phyloP scores from a whole-genome alignment of 345 rosid genomes.

The Boechera retrofracta region DNA sequence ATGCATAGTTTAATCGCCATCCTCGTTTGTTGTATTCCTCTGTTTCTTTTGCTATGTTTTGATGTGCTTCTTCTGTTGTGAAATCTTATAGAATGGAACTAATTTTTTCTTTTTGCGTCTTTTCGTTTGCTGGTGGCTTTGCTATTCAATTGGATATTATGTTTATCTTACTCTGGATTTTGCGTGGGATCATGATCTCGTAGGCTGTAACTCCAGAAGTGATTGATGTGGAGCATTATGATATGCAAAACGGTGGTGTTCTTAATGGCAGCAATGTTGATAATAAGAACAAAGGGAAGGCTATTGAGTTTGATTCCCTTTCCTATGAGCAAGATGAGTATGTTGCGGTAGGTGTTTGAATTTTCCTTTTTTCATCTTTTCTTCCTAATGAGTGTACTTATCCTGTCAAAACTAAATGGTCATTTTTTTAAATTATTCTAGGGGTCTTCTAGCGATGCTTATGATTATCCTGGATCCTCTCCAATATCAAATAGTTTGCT shows the following conservation, averaged over 20 bases:
- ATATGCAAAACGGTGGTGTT: constrained; percentile 50
- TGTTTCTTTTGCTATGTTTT: background rate
- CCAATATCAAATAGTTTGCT: constrained; percentile 47
- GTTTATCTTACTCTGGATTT: constrained; percentile 3
- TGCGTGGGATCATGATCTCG: constrained; percentile 10
- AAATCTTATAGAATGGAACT: background rate
- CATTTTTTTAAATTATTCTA: constrained; percentile 8
- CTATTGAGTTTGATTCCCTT: constrained; percentile 42
- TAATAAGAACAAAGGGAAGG: constrained; percentile 68
- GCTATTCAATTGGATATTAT: background rate
- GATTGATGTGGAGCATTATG: constrained; percentile 66
- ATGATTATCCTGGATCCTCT: constrained; percentile 39
- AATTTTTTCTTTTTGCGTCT: background rate
- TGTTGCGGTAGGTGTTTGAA: constrained; percentile 8
- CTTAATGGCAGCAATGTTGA: constrained; percentile 49
- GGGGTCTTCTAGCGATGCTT: constrained; percentile 43
- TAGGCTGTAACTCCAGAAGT: constrained; percentile 59
- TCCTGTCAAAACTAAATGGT: background rate
- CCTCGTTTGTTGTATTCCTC: background rate
- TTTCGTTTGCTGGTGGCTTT: background rate
- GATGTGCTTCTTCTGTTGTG: background rate
- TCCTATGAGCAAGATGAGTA: constrained; percentile 31
- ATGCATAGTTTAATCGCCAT: background rate
- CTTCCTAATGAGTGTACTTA: background rate
- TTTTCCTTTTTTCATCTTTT: background rate